Conservation (phyloP, 352 stramenopile genomes). For the Phytophthora sojae region DNA sequence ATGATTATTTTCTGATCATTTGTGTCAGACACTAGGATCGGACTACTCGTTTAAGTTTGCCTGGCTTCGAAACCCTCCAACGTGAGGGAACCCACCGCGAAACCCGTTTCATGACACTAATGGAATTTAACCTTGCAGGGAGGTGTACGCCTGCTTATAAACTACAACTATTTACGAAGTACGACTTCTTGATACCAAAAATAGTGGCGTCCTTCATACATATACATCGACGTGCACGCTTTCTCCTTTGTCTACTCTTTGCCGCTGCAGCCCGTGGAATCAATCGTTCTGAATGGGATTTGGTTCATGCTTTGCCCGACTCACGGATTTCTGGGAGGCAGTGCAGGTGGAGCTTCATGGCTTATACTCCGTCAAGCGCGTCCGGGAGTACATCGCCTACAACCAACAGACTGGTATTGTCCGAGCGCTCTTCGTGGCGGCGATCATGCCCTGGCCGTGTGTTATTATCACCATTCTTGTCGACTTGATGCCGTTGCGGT, state of each 20-base stretch:
- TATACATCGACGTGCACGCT: too few relatives aligned
- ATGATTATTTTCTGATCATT: not conserved
- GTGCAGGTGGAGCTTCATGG: slow-evolving; percentile 32
- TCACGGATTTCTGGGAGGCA: slow-evolving; percentile 8
- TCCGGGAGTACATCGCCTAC: slow-evolving; percentile 16
- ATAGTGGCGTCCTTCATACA: too few relatives aligned
- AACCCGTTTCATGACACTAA: not conserved
- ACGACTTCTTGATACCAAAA: too few relatives aligned
- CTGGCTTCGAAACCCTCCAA: not conserved
- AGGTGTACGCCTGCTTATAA: too few relatives aligned
- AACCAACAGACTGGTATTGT: not conserved
- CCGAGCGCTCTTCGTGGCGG: slow-evolving; percentile 1
- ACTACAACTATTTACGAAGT: too few relatives aligned
- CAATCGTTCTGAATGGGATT: slow-evolving; percentile 4
- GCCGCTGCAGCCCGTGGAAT: too few relatives aligned
- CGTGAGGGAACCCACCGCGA: too few relatives aligned
- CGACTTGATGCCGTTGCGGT: slow-evolving; percentile 27
- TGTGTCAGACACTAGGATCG: not conserved
- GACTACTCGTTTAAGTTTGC: not conserved
- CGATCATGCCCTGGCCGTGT: slow-evolving; percentile 27
- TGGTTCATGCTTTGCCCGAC: not conserved
- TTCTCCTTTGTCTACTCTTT: too few relatives aligned
- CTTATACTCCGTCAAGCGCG: slow-evolving; percentile 22
- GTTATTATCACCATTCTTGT: slow-evolving; percentile 27
- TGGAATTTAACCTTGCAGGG: too few relatives aligned